Evolutionary conservation across 257 asterid genomes (phyloP), one percentile per base, ranked within the genome.

Genomic region (Cordia subcordata): DNA sequence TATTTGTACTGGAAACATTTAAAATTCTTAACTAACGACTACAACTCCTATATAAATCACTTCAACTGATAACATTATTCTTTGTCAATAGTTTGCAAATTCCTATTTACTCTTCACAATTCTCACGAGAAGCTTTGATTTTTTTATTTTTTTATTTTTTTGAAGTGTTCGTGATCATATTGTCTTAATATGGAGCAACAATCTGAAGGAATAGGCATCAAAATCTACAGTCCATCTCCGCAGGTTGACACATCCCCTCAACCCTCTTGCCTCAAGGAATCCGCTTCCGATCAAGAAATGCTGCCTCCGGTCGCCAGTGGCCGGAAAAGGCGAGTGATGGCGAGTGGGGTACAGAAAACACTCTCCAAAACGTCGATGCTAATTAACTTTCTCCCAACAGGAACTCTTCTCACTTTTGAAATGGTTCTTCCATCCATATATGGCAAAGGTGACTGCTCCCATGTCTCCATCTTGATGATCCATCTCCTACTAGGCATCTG

Each of bases 371-470:
- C 95, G 11, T 85, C 96, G 0, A 57, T 91, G 56, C 94, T 91
- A 0, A 88, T 83, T 37, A 88, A 91, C 73, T 91, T 91, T 68
- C 86, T 87, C 53, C 96, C 98, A 5, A 91, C 96, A 1, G 96
- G 96, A 17, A 91, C 98, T 13, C 94, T 91, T 13, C 85, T 88
- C 51, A 84, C 98, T 18, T 91, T 91, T 61, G 98, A 88, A 58
- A 91, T 84, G 96, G 85, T 91, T 60, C 90, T 91, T 39, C 98
- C 96, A 0, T 83, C 96, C 0, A 70, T 91, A 19, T 85, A 84
- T 75, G 72, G 74, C 58, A 74, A 57, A 62, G 95, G 94, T 5
- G 70, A 71, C 42, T 88, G 96, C 73, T 82, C 95, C 15, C 63
- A 65, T 13, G 85, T 91, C 5, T 74, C 84, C 0, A 82, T 77